These are phyloP conservation scores for Aspergillus chevalieri DNA, from an alignment of 2,329 filamentous ascomycete genomes.

Conservation along the genomic window DNA sequence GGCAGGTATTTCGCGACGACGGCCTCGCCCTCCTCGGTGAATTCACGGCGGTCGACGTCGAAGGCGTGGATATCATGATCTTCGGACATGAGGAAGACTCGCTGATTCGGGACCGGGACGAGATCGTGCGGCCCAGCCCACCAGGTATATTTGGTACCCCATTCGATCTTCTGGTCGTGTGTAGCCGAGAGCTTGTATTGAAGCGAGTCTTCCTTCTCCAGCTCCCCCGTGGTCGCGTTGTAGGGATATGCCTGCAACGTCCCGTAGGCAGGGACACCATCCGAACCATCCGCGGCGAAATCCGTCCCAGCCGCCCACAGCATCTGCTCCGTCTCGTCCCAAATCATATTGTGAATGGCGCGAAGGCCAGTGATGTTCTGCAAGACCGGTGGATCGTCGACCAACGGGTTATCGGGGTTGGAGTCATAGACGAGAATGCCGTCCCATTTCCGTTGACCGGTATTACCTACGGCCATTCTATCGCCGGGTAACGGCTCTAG, in stretches of 20 bases:
- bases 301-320: constrained; percentile 19
- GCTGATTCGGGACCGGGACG: constrained; percentile 19
- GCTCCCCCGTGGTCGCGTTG: constrained; percentile 12
- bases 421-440: constrained; percentile 19
- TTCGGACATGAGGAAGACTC: constrained; percentile 17
- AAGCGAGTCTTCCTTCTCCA: constrained; percentile 9
- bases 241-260: constrained; percentile 17
- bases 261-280: constrained; percentile 14
- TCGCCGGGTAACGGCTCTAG: constrained; percentile 16
- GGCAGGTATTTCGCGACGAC: constrained; percentile 15
- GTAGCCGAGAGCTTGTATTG: constrained; percentile 10
- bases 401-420: constrained; percentile 12
- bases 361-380: constrained; percentile 19
- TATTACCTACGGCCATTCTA: constrained; percentile 16
- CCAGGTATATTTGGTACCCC: constrained; percentile 18
- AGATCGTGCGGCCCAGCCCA: constrained; percentile 20
- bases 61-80: constrained; percentile 16
- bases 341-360: constrained; percentile 20
- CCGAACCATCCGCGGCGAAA: constrained; percentile 18
- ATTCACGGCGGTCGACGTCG: constrained; percentile 14
- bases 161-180: constrained; percentile 15
- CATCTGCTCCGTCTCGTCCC: constrained; percentile 19
- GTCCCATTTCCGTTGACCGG: constrained; percentile 17
- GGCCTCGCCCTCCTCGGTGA: constrained; percentile 8
- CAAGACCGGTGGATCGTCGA: constrained; percentile 14